phyloP scores from a whole-genome alignment of 805 yeast species.

The Ogataea sp. region DNA sequence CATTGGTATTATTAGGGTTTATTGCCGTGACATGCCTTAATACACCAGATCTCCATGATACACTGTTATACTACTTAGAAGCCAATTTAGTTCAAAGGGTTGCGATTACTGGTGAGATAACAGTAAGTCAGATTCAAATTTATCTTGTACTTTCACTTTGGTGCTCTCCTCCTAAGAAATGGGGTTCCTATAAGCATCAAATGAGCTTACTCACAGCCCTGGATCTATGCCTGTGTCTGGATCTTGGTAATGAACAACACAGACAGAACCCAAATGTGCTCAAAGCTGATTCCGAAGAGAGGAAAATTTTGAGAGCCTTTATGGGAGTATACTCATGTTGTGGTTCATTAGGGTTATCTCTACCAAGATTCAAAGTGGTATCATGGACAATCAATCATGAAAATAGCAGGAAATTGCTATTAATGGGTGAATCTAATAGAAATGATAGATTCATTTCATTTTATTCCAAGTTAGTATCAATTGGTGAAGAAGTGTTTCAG shows the following conservation, averaged over 20 bases:
- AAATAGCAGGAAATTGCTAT: constrained; percentile 23
- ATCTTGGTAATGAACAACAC: constrained; percentile 31
- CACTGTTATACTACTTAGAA: constrained; percentile 36
- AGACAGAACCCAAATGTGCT: constrained; percentile 19
- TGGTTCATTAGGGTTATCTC: constrained; percentile 41
- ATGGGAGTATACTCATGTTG: constrained; percentile 43
- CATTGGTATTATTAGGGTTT: constrained; percentile 34
- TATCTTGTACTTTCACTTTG: constrained; percentile 40
- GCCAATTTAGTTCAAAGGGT: constrained; percentile 35
- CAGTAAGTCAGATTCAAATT: constrained; percentile 32
- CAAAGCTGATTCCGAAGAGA: constrained; percentile 22
- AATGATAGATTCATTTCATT: constrained; percentile 36
- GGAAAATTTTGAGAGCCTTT: constrained; percentile 32
- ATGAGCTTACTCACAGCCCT: constrained; percentile 38
- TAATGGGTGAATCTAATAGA: constrained; percentile 28
- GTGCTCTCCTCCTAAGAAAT: constrained; percentile 44
- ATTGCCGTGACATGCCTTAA: constrained; percentile 41
- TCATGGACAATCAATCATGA: constrained; percentile 39
- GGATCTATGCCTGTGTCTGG: constrained; percentile 40
- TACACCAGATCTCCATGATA: constrained; percentile 33
- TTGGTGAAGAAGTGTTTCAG: constrained; percentile 42
- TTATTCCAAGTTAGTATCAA: constrained; percentile 34
- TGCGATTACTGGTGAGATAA: constrained; percentile 35
- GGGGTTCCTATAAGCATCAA: constrained; percentile 47
- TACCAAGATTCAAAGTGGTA: constrained; percentile 43